These are phyloP conservation scores for Entomortierella chlamydospora DNA, from an alignment of 192 early-diverging fungal species.

Conservation along the genomic window DNA sequence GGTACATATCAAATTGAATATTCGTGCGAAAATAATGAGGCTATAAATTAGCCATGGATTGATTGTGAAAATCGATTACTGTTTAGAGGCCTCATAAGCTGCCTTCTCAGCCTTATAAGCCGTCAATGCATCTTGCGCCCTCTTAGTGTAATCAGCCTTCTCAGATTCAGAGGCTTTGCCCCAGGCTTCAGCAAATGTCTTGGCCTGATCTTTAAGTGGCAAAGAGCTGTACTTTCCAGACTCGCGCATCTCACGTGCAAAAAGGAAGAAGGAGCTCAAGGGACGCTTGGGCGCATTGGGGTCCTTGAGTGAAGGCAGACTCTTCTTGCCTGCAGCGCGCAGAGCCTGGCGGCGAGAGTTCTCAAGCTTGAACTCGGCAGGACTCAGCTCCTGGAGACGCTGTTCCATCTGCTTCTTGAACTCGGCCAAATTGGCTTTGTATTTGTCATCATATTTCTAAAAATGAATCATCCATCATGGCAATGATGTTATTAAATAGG, in stretches of 20 bases:
- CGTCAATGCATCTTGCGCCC: not conserved
- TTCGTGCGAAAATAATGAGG: no score
- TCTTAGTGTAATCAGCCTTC: constrained; percentile 12
- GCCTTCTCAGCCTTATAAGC: constrained; percentile 24
- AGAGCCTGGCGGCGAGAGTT: constrained; percentile 42
- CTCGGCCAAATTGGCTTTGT: constrained; percentile 3
- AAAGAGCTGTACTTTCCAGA: constrained; percentile 10
- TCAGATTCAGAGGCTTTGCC: not conserved
- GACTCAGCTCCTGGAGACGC: constrained; percentile 38
- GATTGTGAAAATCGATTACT: no score
- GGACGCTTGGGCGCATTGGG: constrained; percentile 57
- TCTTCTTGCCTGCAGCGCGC: constrained; percentile 38
- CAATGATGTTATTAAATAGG: no score
- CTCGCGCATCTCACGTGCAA: constrained; percentile 30
- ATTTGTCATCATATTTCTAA: constrained; percentile 33
- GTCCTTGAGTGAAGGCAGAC: constrained; percentile 28
- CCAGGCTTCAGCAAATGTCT: constrained; percentile 27
- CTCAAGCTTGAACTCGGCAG: constrained; percentile 35
- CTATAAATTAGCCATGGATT: no score
- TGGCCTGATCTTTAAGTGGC: constrained; percentile 17
- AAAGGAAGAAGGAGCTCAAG: constrained; percentile 40
- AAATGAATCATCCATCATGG: no score
- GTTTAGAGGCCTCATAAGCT: constrained; percentile 23
- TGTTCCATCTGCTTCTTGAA: constrained; percentile 25
- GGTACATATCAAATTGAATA: no score